A percentile compares a stretch with the other conserved stretches of the same genome.
Evolutionary conservation across 768 basidiomycete genomes (phyloP).

Genomic region (Panaeolus cyanescens): DNA sequence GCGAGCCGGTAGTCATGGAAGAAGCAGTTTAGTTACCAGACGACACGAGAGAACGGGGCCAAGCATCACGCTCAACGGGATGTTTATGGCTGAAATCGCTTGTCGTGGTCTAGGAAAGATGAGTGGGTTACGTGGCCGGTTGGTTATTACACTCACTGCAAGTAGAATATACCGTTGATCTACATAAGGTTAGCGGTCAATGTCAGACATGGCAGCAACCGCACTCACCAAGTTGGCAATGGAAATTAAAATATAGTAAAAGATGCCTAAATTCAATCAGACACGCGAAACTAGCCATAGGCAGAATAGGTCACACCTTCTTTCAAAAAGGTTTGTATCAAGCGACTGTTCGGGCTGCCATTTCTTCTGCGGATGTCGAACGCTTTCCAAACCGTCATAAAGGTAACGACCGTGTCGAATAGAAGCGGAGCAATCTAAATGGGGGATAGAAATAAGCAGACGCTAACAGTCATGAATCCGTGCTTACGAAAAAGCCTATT

Average conservation of each 20-base stretch:
- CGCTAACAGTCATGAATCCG: not conserved
- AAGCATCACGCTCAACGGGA: conserved; percentile 84
- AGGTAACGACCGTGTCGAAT: conserved; percentile 79
- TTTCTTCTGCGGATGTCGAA: conserved; percentile 74
- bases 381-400: conserved; percentile 81
- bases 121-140: not conserved
- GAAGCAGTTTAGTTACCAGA: conserved; percentile 43
- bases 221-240: conserved; percentile 68
- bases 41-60: conserved; percentile 80
- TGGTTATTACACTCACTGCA: conserved; percentile 55
- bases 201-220: not conserved
- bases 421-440: conserved; percentile 77
- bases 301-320: conserved; percentile 51
- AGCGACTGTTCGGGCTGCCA: conserved; percentile 73
- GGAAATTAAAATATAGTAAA: conserved; percentile 86
- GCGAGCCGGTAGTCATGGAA: not conserved
- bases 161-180: conserved; percentile 84
- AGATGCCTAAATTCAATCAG: conserved; percentile 53
- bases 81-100: conserved; percentile 81
- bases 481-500: conserved; percentile 59
- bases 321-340: conserved; percentile 83
- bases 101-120: conserved; percentile 63
- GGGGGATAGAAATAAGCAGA: conserved; percentile 10
- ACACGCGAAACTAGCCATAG: not conserved
- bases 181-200: conserved; percentile 14